A percentile compares a stretch with the other conserved stretches of the same genome.
These are phyloP conservation scores for Trypanosoma mega DNA, from an alignment of 208 protist species.

Conservation along the genomic window DNA sequence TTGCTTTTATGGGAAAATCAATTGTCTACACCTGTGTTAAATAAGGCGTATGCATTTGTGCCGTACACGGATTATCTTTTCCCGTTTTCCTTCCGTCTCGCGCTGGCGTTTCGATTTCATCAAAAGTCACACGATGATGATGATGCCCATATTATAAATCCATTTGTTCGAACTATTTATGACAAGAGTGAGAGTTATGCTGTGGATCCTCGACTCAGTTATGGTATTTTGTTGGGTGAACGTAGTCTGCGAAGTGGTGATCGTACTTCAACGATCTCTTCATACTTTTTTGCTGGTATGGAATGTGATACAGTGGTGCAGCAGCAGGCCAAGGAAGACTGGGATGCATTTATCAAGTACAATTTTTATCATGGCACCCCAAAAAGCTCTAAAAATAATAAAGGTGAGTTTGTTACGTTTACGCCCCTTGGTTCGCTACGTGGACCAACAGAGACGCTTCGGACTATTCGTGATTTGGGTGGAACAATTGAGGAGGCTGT, in stretches of 20 bases:
- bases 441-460: slow-evolving; percentile 11
- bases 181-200: slow-evolving; percentile 21
- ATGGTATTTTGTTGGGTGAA: slow-evolving; percentile 49
- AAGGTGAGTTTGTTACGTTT: slow-evolving; percentile 13
- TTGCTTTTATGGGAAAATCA: slow-evolving; percentile 76
- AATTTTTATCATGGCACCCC: slow-evolving; percentile 28
- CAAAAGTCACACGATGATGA: slow-evolving; percentile 9
- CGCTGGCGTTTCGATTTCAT: slow-evolving; percentile 28
- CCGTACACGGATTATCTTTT: slow-evolving; percentile 48
- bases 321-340: slow-evolving; percentile 22
- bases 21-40: slow-evolving; percentile 43
- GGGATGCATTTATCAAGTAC: slow-evolving; percentile 29
- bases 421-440: slow-evolving; percentile 5
- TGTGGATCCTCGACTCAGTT: slow-evolving; percentile 56
- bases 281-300: slow-evolving; percentile 22
- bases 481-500: slow-evolving; percentile 5
- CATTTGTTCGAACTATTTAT: slow-evolving; percentile 22
- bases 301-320: slow-evolving; percentile 14
- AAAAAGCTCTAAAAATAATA: slow-evolving; percentile 15
- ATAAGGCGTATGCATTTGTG: slow-evolving; percentile 56
- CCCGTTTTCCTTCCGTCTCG: slow-evolving; percentile 59
- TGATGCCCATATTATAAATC: slow-evolving; percentile 25
- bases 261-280: neutral
- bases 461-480: neutral
- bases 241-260: neutral